Percentiles rank a stretch among this genome's conserved stretches.
Conservation (phyloP, 441 rosid genomes). For the Theobroma grandiflorum region DNA sequence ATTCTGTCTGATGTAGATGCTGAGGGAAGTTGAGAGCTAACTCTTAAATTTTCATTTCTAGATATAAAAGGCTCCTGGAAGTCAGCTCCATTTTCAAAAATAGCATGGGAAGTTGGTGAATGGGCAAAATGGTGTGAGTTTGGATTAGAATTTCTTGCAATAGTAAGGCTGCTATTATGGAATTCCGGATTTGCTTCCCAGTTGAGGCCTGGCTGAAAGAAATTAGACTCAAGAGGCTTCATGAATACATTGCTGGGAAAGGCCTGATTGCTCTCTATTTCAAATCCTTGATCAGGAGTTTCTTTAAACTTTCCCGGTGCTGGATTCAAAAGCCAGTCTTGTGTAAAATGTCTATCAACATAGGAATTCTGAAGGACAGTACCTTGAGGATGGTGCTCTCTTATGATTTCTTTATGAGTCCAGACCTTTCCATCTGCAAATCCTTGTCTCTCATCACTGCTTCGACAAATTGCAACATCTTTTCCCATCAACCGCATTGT, state of each 20-base stretch:
- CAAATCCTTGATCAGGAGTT: slow-evolving; percentile 28
- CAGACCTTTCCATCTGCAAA: slow-evolving; percentile 43
- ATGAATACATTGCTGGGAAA: slow-evolving; percentile 16
- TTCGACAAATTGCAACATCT: slow-evolving; percentile 57
- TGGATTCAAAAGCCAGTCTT: slow-evolving; percentile 35
- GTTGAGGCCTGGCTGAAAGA: slow-evolving; percentile 40
- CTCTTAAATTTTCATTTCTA: slow-evolving; percentile 37
- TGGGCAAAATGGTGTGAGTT: slow-evolving; percentile 32
- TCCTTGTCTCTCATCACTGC: slow-evolving; percentile 39
- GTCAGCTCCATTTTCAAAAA: slow-evolving; percentile 33
- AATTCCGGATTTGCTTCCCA: slow-evolving; percentile 34
- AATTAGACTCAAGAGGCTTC: slow-evolving; percentile 35
- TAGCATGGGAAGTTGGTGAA: slow-evolving; percentile 33
- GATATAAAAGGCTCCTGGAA: slow-evolving; percentile 37
- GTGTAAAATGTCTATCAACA: slow-evolving; percentile 29
- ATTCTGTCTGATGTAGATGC: slow-evolving; percentile 27
- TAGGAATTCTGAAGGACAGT: slow-evolving; percentile 26
- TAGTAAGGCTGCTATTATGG: slow-evolving; percentile 32
- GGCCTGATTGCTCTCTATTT: slow-evolving; percentile 30
- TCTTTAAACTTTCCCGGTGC: slow-evolving; percentile 33
- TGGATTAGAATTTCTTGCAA: slow-evolving; percentile 30
- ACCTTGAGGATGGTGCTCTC: slow-evolving; percentile 37
- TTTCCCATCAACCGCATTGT: slow-evolving; percentile 75
- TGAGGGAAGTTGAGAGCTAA: slow-evolving; percentile 29
- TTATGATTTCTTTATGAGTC: slow-evolving; percentile 50